Evolutionary conservation across 2,329 filamentous ascomycete genomes (phyloP).

Genomic region (Fusarium verticillioides): DNA sequence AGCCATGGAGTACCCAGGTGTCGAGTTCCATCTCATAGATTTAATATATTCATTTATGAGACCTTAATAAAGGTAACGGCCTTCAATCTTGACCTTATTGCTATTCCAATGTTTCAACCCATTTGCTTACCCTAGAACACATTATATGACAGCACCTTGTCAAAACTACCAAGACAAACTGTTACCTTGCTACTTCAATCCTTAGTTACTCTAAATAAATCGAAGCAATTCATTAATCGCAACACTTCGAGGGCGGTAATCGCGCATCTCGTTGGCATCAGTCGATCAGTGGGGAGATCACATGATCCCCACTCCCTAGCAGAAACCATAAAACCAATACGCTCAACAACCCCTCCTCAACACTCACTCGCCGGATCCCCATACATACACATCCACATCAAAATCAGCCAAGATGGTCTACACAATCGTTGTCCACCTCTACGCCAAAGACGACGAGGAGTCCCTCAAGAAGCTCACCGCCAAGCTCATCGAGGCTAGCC

Average conservation of each 20-base stretch:
- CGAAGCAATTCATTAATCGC: not conserved
- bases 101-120: no score
- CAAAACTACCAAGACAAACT: not conserved
- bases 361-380: slow-evolving; percentile 5
- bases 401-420: slow-evolving; percentile 65
- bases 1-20: fast-evolving
- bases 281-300: slow-evolving; percentile 31
- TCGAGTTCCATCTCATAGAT: fast-evolving
- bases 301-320: slow-evolving; percentile 24
- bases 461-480: slow-evolving; percentile 74
- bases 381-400: not conserved
- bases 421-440: slow-evolving; percentile 75
- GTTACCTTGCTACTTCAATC: no score
- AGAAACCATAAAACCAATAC: slow-evolving; percentile 28
- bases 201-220: fast-evolving
- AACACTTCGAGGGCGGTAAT: not conserved
- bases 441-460: slow-evolving; percentile 73
- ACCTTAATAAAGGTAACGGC: fast-evolving
- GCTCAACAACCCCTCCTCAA: slow-evolving; percentile 20
- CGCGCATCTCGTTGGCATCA: slow-evolving; percentile 11
- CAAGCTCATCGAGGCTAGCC: slow-evolving; percentile 80
- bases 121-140: not conserved
- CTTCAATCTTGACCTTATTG: not conserved
- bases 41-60: fast-evolving
- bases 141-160: no score